Conservation (phyloP, 441 rosid species). For the Corymbia calophylla region DNA sequence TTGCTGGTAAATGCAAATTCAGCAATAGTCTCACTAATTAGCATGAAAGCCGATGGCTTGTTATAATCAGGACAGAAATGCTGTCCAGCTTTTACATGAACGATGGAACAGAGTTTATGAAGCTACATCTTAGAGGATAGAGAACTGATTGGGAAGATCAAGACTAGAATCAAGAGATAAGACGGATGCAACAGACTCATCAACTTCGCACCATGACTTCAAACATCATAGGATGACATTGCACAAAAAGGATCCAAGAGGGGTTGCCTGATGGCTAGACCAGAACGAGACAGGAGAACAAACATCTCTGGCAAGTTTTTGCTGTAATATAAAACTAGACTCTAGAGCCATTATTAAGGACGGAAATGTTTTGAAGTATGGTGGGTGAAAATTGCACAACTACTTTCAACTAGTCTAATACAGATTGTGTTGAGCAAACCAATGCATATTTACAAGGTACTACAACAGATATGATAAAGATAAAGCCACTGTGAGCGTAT, state of each 20-base stretch:
- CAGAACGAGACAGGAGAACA: background rate
- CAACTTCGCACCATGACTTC: background rate
- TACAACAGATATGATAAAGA: background rate
- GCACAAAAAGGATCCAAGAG: background rate
- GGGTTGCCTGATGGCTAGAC: background rate
- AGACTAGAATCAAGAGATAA: background rate
- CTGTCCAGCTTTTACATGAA: background rate
- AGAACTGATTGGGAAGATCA: background rate
- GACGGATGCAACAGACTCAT: background rate
- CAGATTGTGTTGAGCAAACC: background rate
- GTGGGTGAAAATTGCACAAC: background rate
- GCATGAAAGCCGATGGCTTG: background rate
- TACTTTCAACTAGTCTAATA: background rate
- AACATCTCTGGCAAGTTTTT: background rate
- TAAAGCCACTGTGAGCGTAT: background rate
- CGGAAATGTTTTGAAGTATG: background rate
- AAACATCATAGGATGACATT: background rate
- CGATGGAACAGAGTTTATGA: background rate
- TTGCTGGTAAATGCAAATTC: background rate
- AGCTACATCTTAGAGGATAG: background rate
- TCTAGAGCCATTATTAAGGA: background rate
- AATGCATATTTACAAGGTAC: background rate
- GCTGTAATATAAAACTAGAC: background rate
- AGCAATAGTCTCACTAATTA: background rate
- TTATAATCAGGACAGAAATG: background rate